phyloP scores from a whole-genome alignment of 2,329 filamentous ascomycete genomes.

The Fusarium paranaense region DNA sequence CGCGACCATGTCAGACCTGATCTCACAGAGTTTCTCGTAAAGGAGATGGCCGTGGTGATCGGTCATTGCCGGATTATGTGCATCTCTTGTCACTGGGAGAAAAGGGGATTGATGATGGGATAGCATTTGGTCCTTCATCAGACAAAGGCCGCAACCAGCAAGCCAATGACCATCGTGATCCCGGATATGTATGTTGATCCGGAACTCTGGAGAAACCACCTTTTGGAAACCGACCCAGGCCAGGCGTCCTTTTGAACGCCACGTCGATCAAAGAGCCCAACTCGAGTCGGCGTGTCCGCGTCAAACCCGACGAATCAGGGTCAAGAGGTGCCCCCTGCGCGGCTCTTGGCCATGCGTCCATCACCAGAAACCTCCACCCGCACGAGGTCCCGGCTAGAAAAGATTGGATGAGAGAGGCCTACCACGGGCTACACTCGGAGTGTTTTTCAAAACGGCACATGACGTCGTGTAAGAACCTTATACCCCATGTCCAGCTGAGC shows the following conservation, averaged over 20 bases:
- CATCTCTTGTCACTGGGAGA: not conserved
- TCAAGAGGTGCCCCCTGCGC: not conserved
- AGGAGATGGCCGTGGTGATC: not conserved
- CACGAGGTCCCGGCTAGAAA: not conserved
- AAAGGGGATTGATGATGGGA: not conserved
- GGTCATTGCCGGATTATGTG: not conserved
- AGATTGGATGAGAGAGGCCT: conserved; percentile 21
- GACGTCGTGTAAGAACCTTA: conserved; percentile 33
- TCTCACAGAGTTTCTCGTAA: not conserved
- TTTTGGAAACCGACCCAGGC: not conserved
- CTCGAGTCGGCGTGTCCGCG: conserved; percentile 32
- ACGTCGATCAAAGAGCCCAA: conserved; percentile 17
- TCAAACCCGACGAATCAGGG: conserved; percentile 23
- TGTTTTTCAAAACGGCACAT: not conserved
- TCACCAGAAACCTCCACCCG: not conserved
- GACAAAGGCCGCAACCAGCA: not conserved
- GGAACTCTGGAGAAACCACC: conserved; percentile 24
- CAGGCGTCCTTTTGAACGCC: not conserved
- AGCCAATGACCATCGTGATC: conserved; percentile 18
- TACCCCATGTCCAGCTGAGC: conserved; percentile 37
- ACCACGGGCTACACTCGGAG: conserved; percentile 1
- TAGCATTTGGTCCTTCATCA: not conserved
- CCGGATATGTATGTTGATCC: conserved; percentile 6
- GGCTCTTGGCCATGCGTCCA: conserved; percentile 21
- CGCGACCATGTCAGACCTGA: not conserved